These are phyloP conservation scores for Podila clonocystis DNA, from an alignment of 192 early-diverging fungal genomes.

Conservation along the genomic window DNA sequence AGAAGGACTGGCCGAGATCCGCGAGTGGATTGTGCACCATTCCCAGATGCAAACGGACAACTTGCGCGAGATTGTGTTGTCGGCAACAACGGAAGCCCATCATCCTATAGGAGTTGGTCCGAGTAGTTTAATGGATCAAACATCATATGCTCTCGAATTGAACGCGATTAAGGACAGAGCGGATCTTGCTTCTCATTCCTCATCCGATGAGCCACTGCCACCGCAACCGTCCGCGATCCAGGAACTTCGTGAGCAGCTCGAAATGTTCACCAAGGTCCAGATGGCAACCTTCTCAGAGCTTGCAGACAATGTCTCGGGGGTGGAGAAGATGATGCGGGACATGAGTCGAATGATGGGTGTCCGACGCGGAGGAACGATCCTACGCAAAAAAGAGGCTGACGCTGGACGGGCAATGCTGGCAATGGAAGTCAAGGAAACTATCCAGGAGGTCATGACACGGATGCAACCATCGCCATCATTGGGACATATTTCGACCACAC, in stretches of 20 bases:
- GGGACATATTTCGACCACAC: background rate
- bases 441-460: constrained; percentile 32
- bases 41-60: constrained; percentile 42
- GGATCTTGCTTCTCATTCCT: too few species aligned
- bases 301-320: constrained; percentile 40
- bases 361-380: constrained; percentile 33
- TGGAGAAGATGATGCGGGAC: constrained; percentile 49
- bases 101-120: too few species aligned
- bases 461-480: constrained; percentile 3
- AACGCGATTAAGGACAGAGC: too few species aligned
- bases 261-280: constrained; percentile 45
- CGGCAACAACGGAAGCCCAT: background rate
- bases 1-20: constrained; percentile 32
- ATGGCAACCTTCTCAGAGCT: constrained; percentile 47
- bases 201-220: background rate
- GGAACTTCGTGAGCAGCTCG: constrained; percentile 37
- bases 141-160: too few species aligned
- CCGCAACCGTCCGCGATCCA: constrained; percentile 9
- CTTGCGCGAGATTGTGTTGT: constrained; percentile 28
- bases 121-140: too few species aligned
- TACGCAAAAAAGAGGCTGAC: constrained; percentile 35
- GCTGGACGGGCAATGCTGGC: constrained; percentile 35
- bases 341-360: constrained; percentile 47
- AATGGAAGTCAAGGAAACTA: constrained; percentile 42
- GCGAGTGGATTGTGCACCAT: constrained; percentile 41